These are phyloP conservation scores for Podila horticola DNA, from an alignment of 192 early-diverging fungal species.

Conservation along the genomic window DNA sequence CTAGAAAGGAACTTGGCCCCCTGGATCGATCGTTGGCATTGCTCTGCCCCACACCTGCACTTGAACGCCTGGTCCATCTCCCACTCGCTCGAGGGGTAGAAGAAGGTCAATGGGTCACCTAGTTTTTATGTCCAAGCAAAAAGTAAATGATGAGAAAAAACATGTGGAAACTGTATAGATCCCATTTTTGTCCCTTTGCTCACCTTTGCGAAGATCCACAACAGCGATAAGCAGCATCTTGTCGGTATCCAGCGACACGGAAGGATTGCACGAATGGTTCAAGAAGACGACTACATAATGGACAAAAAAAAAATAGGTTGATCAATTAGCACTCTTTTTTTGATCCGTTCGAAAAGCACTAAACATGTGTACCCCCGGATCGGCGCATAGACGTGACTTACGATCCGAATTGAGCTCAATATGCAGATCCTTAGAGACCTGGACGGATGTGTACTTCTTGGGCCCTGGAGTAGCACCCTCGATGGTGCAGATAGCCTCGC, in stretches of 20 bases:
- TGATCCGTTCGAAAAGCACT: background rate
- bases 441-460: conserved; percentile 63
- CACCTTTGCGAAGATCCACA: conserved; percentile 51
- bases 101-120: conserved; percentile 60
- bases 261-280: conserved; percentile 61
- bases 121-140: background rate
- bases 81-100: conserved; percentile 70
- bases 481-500: conserved; percentile 47
- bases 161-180: background rate
- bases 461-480: conserved; percentile 56
- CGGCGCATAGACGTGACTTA: conserved; percentile 2
- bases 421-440: conserved; percentile 54
- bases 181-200: background rate
- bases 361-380: background rate
- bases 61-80: conserved; percentile 69
- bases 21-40: conserved; percentile 57
- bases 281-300: conserved; percentile 44
- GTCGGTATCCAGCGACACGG: conserved; percentile 50
- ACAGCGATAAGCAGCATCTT: conserved; percentile 49
- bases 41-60: conserved; percentile 60
- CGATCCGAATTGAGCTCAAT: conserved; percentile 64
- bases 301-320: background rate
- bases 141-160: background rate
- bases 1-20: conserved; percentile 56
- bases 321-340: background rate